Evolutionary conservation across 805 yeast species (phyloP).

Genomic region (Candida multigemmis): DNA sequence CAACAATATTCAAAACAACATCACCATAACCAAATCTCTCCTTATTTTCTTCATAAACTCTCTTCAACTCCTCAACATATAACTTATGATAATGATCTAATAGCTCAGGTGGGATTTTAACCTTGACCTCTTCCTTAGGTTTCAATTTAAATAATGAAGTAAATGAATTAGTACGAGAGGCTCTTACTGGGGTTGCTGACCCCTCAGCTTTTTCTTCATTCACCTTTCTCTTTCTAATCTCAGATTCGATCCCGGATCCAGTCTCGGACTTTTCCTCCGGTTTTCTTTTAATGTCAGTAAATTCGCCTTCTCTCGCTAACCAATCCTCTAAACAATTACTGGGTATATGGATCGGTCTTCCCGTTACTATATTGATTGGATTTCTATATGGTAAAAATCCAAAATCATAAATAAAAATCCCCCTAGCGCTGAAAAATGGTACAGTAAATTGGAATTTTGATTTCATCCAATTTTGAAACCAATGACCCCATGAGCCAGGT

Average conservation of each 20-base stretch:
- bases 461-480: constrained; percentile 68
- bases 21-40: constrained; percentile 42
- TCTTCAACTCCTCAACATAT: constrained; percentile 56
- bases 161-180: constrained; percentile 16
- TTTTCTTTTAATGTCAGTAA: no score
- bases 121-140: constrained; percentile 9
- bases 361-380: constrained; percentile 69
- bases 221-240: no score
- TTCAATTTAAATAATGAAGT: constrained; percentile 19
- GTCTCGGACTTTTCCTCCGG: no score
- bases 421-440: constrained; percentile 88
- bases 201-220: no score
- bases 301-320: no score
- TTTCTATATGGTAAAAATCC: constrained; percentile 84
- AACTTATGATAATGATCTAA: constrained; percentile 64
- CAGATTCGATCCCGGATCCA: no score
- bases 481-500: constrained; percentile 37
- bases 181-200: constrained; percentile 1
- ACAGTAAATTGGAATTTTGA: constrained; percentile 69
- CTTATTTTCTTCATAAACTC: constrained; percentile 62
- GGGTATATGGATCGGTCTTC: constrained; percentile 57
- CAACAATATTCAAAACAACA: constrained; percentile 38
- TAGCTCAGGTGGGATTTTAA: constrained; percentile 27
- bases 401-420: constrained; percentile 84
- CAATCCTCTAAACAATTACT: constrained; percentile 21